These are phyloP conservation scores for Coniochaeta hoffmannii DNA, from an alignment of 2,329 filamentous ascomycete species.

Conservation along the genomic window DNA sequence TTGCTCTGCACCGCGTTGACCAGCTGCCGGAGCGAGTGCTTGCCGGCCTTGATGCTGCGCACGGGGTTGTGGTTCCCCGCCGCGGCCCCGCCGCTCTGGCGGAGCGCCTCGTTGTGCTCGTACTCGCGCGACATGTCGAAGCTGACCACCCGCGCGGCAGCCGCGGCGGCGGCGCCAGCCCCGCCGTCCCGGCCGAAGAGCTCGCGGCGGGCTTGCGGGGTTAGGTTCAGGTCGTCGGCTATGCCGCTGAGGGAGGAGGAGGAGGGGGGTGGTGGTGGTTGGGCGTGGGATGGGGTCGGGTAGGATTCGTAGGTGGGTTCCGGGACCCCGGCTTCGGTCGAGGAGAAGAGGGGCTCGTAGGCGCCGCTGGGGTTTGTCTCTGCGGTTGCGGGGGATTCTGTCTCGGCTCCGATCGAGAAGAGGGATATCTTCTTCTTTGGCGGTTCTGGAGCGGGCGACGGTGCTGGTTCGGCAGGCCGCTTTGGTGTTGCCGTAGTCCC, in stretches of 20 bases:
- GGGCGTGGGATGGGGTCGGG: slow-evolving; percentile 23
- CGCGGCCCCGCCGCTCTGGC: slow-evolving; percentile 62
- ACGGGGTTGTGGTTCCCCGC: slow-evolving; percentile 81
- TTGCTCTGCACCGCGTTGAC: slow-evolving; percentile 77
- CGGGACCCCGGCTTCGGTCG: slow-evolving; percentile 16
- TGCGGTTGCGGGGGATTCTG: slow-evolving; percentile 15
- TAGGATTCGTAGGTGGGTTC: slow-evolving; percentile 22
- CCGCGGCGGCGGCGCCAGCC: slow-evolving; percentile 32
- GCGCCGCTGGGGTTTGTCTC: slow-evolving; percentile 15
- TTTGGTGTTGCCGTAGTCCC: slow-evolving; percentile 10
- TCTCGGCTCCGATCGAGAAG: slow-evolving; percentile 55
- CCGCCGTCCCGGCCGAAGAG: slow-evolving; percentile 67
- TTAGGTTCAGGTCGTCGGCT: slow-evolving; percentile 71
- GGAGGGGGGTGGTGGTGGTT: slow-evolving; percentile 16
- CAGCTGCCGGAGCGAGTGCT: slow-evolving; percentile 83
- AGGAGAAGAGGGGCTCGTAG: slow-evolving; percentile 48
- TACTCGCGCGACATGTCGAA: slow-evolving; percentile 92
- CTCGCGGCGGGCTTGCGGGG: slow-evolving; percentile 68
- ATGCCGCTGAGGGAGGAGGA: slow-evolving; percentile 31
- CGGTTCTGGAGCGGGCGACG: slow-evolving; percentile 9
- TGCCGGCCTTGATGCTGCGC: slow-evolving; percentile 73
- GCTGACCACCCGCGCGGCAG: slow-evolving; percentile 64
- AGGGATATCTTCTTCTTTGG: slow-evolving; percentile 58
- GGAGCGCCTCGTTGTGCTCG: slow-evolving; percentile 69
- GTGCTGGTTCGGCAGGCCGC: slow-evolving; percentile 10